phyloP scores from a whole-genome alignment of 768 basidiomycete species.

The Polyporus arcularius region DNA sequence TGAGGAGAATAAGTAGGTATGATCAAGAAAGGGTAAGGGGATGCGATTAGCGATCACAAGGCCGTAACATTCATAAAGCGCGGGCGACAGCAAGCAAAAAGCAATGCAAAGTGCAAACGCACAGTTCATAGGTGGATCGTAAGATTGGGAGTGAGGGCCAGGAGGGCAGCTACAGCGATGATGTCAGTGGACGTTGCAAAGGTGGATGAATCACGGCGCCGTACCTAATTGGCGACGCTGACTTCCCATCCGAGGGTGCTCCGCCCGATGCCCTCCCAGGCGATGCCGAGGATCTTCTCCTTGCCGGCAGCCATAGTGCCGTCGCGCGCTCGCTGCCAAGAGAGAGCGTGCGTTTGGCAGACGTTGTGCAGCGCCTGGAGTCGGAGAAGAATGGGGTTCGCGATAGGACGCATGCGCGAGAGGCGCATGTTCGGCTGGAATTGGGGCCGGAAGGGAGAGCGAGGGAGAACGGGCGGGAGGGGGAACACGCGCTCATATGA shows the following conservation, averaged over 20 bases:
- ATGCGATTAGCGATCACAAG: not conserved
- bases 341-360: constrained; percentile 28
- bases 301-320: constrained; percentile 54
- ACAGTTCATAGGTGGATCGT: constrained; percentile 6
- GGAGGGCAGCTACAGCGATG: not conserved
- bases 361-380: constrained; percentile 64
- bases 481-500: constrained; percentile 25
- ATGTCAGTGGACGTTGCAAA: not conserved
- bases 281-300: constrained; percentile 59
- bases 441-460: constrained; percentile 41
- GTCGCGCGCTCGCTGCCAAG: constrained; percentile 44
- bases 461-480: constrained; percentile 41
- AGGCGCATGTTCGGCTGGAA: constrained; percentile 26
- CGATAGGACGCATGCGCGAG: constrained; percentile 55
- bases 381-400: constrained; percentile 61
- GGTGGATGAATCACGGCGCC: not conserved
- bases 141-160: not conserved
- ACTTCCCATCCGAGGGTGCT: constrained; percentile 50
- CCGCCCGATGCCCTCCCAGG: constrained; percentile 61
- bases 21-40: not conserved
- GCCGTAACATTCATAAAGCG: constrained; percentile 12
- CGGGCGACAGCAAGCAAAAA: constrained; percentile 1
- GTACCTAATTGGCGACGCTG: constrained; percentile 3
- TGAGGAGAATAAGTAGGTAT: not conserved
- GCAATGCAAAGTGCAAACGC: constrained; percentile 1